Base-by-base conservation (phyloP, 2,329 filamentous ascomycete species). In the Exophiala bonariae region DNA sequence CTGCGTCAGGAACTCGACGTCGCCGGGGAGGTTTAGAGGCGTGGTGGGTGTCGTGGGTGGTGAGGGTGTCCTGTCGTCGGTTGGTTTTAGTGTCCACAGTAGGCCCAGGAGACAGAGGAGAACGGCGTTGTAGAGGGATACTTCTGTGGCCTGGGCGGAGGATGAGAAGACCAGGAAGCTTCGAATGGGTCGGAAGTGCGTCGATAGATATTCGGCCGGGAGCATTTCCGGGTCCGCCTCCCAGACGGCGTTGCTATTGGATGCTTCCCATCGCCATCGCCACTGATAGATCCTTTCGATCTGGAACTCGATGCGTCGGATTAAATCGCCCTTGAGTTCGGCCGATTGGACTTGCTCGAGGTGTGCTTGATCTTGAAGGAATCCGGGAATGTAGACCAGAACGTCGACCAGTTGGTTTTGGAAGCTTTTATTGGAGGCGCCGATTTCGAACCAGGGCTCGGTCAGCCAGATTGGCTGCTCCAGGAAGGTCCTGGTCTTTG, bases 151-250 rank as follows among this genome's bases (percentile, higher is more conserved):
- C 28, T 48, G 42, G 22, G 23, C 20, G n/a, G 46, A 52, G 17
- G 44, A 44, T 6, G 40, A 46, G 36, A 77, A 79, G 55, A 64
- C 68, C 11, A 73, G 76, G 44, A 83, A 82, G 16, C 80, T 95
- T 58, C 76, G 78, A 3, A 88, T 96, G 59, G 81, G 88, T 47
- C 77, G 80, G 52, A 89, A 96, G 59, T 95, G 87, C 86, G 92
- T 95, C 59, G 83, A 87, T 52, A 91, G 96, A 69, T 82, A 86
- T 16, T 83, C 88, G 19, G 42, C 13, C 0, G 41, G 39, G 16
- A 54, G 43, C 14, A 40, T 17, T 10, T 46, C 47, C 7, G 47
- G 47, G 10, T 54, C 50, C 13, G 50, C 42, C 35, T 50, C 50
- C 46, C 43, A 44, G n/a, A 32, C 47, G 2, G 41, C 42, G 18